Conservation (phyloP, 345 rosid species). For the Citrus unshiu region DNA sequence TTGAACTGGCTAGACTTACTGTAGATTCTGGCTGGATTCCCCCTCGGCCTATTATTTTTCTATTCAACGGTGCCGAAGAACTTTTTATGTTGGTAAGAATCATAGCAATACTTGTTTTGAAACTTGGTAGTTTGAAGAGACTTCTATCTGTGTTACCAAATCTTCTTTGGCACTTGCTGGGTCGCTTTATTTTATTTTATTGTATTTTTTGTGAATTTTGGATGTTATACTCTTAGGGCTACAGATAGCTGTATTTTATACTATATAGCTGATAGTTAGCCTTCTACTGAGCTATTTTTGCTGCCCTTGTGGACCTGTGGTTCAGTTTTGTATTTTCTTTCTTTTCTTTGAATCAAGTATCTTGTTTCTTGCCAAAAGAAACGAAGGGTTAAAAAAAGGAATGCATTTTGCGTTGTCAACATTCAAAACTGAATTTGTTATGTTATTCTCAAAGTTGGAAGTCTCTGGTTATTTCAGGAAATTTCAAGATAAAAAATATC, state of each 20-base stretch:
- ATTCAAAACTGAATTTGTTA: not conserved
- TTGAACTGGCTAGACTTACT: slow-evolving; percentile 81
- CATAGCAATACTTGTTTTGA: not conserved
- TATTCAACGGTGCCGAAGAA: slow-evolving; percentile 96
- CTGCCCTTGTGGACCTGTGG: not conserved
- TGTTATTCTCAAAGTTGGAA: not conserved
- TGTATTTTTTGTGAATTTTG: not conserved
- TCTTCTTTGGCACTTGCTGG: not conserved
- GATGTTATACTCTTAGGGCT: not conserved
- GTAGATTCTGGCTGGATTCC: slow-evolving; percentile 88
- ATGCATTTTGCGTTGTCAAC: not conserved
- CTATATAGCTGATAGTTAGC: not conserved
- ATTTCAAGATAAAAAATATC: not conserved
- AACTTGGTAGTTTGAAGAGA: not conserved
- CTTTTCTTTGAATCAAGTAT: not conserved
- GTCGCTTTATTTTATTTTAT: no score
- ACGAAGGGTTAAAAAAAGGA: no score
- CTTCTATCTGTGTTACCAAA: not conserved
- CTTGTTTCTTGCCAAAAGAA: not conserved
- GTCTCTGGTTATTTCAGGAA: not conserved
- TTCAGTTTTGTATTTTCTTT: not conserved
- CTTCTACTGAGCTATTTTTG: not conserved
- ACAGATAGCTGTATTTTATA: not conserved
- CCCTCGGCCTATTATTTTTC: slow-evolving; percentile 80
- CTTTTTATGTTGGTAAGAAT: slow-evolving; percentile 75